Percentiles rank a stretch among this genome's conserved stretches.
These are phyloP conservation scores for Penicillium silybi DNA, from an alignment of 495 filamentous ascomycete species.

Conservation along the genomic window DNA sequence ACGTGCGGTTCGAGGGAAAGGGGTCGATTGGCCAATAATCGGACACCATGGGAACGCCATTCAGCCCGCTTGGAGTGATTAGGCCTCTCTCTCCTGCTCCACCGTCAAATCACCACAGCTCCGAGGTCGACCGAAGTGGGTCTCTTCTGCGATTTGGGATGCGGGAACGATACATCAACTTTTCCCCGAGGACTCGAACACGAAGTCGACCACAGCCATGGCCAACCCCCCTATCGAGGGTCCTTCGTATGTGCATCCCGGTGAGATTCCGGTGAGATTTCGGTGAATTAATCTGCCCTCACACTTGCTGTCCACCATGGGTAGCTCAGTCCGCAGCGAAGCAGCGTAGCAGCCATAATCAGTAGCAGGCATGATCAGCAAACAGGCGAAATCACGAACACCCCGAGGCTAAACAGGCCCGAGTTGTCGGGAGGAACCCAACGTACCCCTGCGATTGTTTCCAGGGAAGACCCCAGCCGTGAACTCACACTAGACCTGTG, in stretches of 20 bases:
- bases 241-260: not conserved
- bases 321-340: not conserved
- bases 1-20: not conserved
- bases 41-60: not conserved
- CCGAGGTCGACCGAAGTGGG: slow-evolving; percentile 13
- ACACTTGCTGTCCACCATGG: not conserved
- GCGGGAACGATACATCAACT: slow-evolving; percentile 26
- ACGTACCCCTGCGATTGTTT: slow-evolving; percentile 2
- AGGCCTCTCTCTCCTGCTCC: not conserved
- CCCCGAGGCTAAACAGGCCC: not conserved
- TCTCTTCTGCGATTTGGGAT: slow-evolving; percentile 13
- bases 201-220: too few relatives aligned
- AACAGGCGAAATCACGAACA: slow-evolving; percentile 4
- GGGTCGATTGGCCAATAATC: slow-evolving; percentile 18
- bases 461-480: not conserved
- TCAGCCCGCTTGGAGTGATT: slow-evolving; percentile 1
- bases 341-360: not conserved
- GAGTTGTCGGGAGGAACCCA: slow-evolving; percentile 1
- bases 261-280: too few relatives aligned
- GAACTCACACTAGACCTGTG: not conserved
- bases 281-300: not conserved
- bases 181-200: not conserved
- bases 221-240: not conserved
- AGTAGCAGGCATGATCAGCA: not conserved
- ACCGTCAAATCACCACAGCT: slow-evolving; percentile 5